phyloP scores from a whole-genome alignment of 768 basidiomycete genomes.

The Kwoniella mangroviensis region DNA sequence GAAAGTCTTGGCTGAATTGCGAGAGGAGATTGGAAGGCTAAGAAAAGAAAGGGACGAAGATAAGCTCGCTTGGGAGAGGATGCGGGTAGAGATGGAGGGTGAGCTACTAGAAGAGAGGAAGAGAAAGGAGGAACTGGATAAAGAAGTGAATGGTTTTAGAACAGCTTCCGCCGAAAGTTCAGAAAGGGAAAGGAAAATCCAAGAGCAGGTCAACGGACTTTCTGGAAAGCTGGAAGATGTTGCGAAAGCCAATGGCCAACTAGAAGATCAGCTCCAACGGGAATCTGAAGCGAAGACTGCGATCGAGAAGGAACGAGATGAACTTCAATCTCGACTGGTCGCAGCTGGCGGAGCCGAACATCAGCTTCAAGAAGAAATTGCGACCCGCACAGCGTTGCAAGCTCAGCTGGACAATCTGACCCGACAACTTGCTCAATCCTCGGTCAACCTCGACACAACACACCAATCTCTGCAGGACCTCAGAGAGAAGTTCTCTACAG shows the following conservation, averaged over 20 bases:
- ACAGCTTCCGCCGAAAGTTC: slow-evolving; percentile 9
- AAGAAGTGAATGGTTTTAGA: not conserved
- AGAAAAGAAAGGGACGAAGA: slow-evolving; percentile 17
- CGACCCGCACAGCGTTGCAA: slow-evolving; percentile 6
- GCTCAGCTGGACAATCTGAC: not conserved
- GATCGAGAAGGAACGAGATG: slow-evolving; percentile 10
- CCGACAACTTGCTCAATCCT: not conserved
- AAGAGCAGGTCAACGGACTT: slow-evolving; percentile 17
- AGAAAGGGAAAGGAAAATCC: not conserved
- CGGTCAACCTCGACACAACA: slow-evolving; percentile 4
- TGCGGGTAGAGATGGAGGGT: slow-evolving; percentile 1
- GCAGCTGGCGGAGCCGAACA: slow-evolving; percentile 11
- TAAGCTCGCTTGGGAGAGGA: slow-evolving; percentile 12
- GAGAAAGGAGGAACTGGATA: slow-evolving; percentile 1
- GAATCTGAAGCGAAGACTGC: slow-evolving; percentile 5
- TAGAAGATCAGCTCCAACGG: slow-evolving; percentile 6
- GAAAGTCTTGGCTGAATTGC: slow-evolving; percentile 25
- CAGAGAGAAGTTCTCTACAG: slow-evolving; percentile 3
- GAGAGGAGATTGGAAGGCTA: slow-evolving; percentile 32
- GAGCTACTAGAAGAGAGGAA: not conserved
- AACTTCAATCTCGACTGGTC: not conserved
- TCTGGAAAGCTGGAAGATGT: slow-evolving; percentile 21
- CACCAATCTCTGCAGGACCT: slow-evolving; percentile 12
- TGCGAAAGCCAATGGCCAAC: slow-evolving; percentile 14
- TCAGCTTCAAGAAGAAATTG: slow-evolving; percentile 17